A percentile compares a stretch with the other conserved stretches of the same genome.
Conservation (phyloP, 495 filamentous ascomycete genomes). For the Penicillium coprophilum region DNA sequence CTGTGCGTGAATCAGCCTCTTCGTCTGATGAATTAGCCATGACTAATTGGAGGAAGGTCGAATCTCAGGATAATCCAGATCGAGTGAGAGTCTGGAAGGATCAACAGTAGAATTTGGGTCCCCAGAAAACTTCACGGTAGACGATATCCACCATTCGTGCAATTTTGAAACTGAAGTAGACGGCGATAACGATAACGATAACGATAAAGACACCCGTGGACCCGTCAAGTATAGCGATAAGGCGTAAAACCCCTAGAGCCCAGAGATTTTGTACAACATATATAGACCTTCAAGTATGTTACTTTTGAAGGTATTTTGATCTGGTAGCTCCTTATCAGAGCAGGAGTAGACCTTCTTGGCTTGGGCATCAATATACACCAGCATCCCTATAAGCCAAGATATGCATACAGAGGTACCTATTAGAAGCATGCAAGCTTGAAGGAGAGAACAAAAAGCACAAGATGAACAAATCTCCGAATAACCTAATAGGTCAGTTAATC, state of each 20-base stretch:
- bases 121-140: constrained; percentile 31
- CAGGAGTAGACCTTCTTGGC: neutral
- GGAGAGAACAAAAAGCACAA: neutral
- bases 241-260: neutral
- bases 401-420: neutral
- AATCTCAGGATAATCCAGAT: neutral
- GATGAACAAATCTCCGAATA: too few species aligned
- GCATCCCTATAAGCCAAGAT: neutral
- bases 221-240: too few species aligned
- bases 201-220: too few species aligned
- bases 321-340: neutral
- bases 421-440: neutral
- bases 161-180: neutral
- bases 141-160: constrained; percentile 18
- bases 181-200: neutral
- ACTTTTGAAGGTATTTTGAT: too few species aligned
- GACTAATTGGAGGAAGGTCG: neutral
- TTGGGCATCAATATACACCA: neutral
- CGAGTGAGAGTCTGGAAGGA: neutral
- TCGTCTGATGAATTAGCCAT: constrained; percentile 27
- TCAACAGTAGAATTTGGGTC: constrained; percentile 8
- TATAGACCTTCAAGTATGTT: neutral
- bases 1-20: constrained; percentile 46
- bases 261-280: neutral
- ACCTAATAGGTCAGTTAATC: neutral